Evolutionary conservation across 208 protist species (phyloP).

Genomic region (Wallacemonas sp.): DNA sequence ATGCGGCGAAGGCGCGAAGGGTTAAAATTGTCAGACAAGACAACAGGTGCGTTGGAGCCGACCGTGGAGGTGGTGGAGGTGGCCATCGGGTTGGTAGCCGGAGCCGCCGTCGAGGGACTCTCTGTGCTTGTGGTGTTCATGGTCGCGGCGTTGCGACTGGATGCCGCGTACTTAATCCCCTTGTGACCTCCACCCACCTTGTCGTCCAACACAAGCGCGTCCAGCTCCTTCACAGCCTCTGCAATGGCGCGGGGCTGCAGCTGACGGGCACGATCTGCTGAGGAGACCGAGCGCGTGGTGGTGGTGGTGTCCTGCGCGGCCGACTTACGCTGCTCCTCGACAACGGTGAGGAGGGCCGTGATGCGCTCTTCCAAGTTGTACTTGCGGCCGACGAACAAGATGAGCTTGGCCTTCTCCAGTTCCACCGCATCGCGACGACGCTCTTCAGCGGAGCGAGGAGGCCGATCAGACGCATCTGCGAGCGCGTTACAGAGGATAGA

Average conservation of each 20-base stretch:
- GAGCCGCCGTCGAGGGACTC: neutral
- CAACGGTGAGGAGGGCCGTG: conserved; percentile 33
- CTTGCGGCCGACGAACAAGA: conserved; percentile 73
- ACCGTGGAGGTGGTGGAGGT: conserved; percentile 1
- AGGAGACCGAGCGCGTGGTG: neutral
- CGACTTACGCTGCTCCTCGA: conserved; percentile 3
- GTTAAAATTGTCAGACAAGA: conserved; percentile 14
- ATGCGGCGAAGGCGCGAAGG: neutral
- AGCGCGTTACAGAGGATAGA: conserved; percentile 21
- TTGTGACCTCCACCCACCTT: neutral
- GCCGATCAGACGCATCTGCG: neutral
- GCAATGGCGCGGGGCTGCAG: neutral
- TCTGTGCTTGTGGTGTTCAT: neutral
- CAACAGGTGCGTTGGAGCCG: neutral
- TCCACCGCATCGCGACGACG: conserved; percentile 51
- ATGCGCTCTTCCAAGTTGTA: conserved; percentile 64
- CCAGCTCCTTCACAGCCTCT: conserved; percentile 9
- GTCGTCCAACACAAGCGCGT: conserved; percentile 14
- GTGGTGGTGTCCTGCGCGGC: neutral
- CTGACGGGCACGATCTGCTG: neutral
- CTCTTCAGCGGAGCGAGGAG: conserved; percentile 35
- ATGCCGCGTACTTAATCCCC: neutral
- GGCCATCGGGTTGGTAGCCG: neutral
- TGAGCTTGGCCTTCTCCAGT: conserved; percentile 63
- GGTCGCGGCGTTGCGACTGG: neutral